Base-by-base conservation (phyloP, 257 asterid species). In the Solanum bukasovii region DNA sequence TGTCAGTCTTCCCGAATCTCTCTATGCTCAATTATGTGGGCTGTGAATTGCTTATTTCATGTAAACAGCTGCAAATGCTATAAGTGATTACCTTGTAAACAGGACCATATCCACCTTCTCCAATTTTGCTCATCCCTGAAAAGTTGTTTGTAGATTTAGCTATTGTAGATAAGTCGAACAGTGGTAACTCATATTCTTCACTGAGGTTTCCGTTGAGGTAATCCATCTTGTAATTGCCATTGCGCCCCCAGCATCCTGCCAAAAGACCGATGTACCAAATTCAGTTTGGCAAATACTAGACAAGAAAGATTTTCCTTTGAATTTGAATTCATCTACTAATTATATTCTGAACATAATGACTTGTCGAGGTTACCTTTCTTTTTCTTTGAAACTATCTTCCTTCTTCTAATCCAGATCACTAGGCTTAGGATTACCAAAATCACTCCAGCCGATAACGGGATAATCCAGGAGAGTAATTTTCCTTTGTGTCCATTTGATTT, bases 71-170 rank as follows among this genome's bases (percentile, higher is more conserved):
- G 67, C 85, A 75, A 79, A 27, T 52, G 27, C 38, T 42, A 27
- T 0, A 27, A 79, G 35, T 79, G 40, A 12, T 82, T 88, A 90
- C 92, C 90, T 90, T 90, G 78, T 90, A 90, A 74, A 90, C 90
- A 87, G 92, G 88, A 37, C 91, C 91, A 75, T 75, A 89, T 13
- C 91, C 91, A 63, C 91, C 91, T 65, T 89, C 90, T 46, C 91
- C 91, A 70, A 89, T 88, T 87, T 72, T 87, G 46, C 86, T 89
- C 68, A 16, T 42, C 29, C 8, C 33, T 29, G 91, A 87, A 84
- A 88, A 90, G 79, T 86, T 87, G 21, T 77, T 84, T 0, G 92
- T 90, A 59, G 92, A 90, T 33, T 87, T 77, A 46, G 52, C 59
- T 83, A 90, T 71, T 18, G 89, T 77, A 72, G 44, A 13, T 16